Evolutionary conservation across 306 rosid genomes (phyloP).

Genomic region (Quercus ilex): DNA sequence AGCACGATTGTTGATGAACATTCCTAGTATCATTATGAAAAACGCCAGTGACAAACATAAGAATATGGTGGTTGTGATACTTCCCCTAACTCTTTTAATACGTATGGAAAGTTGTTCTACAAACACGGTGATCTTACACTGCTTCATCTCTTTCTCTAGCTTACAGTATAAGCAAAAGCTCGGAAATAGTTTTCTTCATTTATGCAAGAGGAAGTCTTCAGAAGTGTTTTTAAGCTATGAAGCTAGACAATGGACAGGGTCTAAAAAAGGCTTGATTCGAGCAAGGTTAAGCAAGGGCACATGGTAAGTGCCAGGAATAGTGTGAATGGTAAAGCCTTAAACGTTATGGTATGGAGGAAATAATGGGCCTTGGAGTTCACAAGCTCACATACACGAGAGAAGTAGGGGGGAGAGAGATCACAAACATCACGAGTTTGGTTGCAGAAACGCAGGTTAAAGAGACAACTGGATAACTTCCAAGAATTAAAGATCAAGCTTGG

Average conservation of each 20-base stretch:
- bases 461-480: no score
- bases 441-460: not conserved
- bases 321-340: not conserved
- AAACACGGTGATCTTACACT: constrained; percentile 14
- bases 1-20: constrained; percentile 4
- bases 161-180: not conserved
- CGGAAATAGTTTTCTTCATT: not conserved
- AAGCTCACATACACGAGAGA: not conserved
- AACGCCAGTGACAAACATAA: constrained; percentile 3
- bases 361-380: not conserved
- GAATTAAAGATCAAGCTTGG: not conserved
- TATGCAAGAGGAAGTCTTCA: not conserved
- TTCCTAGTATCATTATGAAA: constrained; percentile 9
- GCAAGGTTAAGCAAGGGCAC: not conserved
- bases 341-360: not conserved
- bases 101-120: not conserved
- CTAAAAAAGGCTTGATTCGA: not conserved
- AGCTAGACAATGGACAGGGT: not conserved
- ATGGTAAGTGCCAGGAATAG: not conserved
- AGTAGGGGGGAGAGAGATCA: not conserved
- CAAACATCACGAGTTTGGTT: constrained; percentile 6
- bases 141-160: constrained; percentile 8
- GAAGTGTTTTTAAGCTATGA: not conserved
- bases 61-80: constrained; percentile 16
- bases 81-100: not conserved